Base-by-base conservation (phyloP, 495 filamentous ascomycete species). In the Choiromyces venosus region DNA sequence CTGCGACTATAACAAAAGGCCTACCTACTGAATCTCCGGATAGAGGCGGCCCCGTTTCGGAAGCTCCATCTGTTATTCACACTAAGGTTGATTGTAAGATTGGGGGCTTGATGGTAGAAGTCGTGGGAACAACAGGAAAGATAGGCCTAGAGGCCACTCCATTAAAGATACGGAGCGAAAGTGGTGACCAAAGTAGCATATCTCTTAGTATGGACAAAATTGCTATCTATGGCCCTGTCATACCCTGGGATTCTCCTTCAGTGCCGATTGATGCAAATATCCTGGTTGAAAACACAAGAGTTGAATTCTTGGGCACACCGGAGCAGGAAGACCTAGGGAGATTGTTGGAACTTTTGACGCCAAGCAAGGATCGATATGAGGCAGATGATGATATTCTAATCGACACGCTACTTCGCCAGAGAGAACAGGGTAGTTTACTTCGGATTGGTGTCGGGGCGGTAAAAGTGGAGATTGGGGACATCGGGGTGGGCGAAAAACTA, bases 381-480 rank as follows among this genome's bases (percentile, higher is more conserved):
- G 88, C 91, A 65, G 91, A 93, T 74, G 93, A 97, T 77, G 96
- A 97, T 79, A 97, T 99, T 72, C 88, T 99, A 84, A 86, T 98
- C 16, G 95, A 98, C 73, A 97, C 91, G 0, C 86, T 99, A 2
- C 83, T 98, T 35, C 87, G 92, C n/a, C 96, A 99, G 82, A 85
- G 96, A 70, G 88, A 89, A 77, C 94, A 97, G 81, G 96, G 94
- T 2, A 87, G 90, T n/a, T 91, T 97, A 25, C 86, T 96, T 65
- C 90, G 92, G 46, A 80, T 91, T 35, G 89, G 87, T 6, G 82
- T 95, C 29, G 86, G 86, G n/a, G 86, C 83, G 35, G 78, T 92
- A 35, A 88, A 88, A 67, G 82, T 89, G 36, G 81, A 84, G 0
- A 81, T 94, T 16, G 84, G 85, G 1, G 87, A 87, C 64, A 77